A percentile compares a stretch with the other conserved stretches of the same genome.
Conservation (phyloP, 2,329 filamentous ascomycete species). For the Ceratocystis albifundus region DNA sequence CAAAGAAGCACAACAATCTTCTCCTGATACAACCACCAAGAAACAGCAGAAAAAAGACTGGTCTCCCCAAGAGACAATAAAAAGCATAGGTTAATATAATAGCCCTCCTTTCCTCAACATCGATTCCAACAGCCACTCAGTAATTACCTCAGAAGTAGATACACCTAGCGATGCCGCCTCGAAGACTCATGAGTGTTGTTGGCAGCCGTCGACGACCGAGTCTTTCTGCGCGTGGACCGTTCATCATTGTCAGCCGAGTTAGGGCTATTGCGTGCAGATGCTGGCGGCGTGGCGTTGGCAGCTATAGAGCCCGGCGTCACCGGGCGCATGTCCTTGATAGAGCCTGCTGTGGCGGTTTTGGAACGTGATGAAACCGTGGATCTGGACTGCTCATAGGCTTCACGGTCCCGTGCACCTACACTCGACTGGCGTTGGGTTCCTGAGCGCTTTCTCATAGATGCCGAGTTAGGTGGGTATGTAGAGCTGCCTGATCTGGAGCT, state of each 20-base stretch:
- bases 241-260: slow-evolving; percentile 17
- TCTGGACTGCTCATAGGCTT: slow-evolving; percentile 14
- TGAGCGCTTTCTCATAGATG: slow-evolving; percentile 16
- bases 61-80: not conserved
- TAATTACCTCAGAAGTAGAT: not conserved
- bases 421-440: slow-evolving; percentile 17
- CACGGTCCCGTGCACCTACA: slow-evolving; percentile 20
- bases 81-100: not conserved
- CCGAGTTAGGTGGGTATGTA: slow-evolving; percentile 20
- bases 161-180: slow-evolving; percentile 21
- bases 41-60: slow-evolving; percentile 3
- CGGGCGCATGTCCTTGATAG: slow-evolving; percentile 12
- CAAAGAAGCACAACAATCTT: slow-evolving; percentile 4
- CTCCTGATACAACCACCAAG: slow-evolving; percentile 7
- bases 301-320: slow-evolving; percentile 17
- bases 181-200: slow-evolving; percentile 17
- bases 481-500: slow-evolving; percentile 7
- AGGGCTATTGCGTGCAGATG: slow-evolving; percentile 15
- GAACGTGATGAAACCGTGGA: slow-evolving; percentile 15
- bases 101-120: not conserved
- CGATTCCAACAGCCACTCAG: not conserved
- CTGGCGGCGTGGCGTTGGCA: slow-evolving; percentile 16
- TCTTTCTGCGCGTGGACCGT: slow-evolving; percentile 15
- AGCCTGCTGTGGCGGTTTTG: slow-evolving; percentile 10
- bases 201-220: slow-evolving; percentile 7